Base-by-base conservation (phyloP, 805 yeast species). In the Danielia reshetovae region DNA sequence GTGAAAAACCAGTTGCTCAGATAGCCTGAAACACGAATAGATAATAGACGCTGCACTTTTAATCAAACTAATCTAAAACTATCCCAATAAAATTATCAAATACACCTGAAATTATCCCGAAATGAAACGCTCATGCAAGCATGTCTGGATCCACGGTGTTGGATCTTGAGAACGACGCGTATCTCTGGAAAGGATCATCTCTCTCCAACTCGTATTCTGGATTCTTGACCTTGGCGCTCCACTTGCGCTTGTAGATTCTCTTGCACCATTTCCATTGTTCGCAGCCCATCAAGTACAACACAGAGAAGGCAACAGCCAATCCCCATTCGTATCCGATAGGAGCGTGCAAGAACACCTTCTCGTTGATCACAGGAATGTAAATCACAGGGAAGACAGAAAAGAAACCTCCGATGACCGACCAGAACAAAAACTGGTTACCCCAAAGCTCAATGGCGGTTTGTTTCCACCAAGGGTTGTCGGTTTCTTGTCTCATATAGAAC, bases 121-220 rank as follows among this genome's bases (percentile, higher is more conserved):
- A 19, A 19, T 19, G 22, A 19, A n/a, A n/a, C n/a, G n/a, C 14
- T 33, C 31, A 47, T 11, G 40, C 28, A 24, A 47, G 31, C 32
- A 33, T 35, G 25, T 45, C 51, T 3, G 50, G 50, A 27, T 57
- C 65, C 42, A 59, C 44, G 4, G 83, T 76, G 41, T 70, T 70
- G 29, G 71, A 58, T 53, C 77, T 67, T 5, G 81, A 75, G 46
- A 75, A 75, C 3, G 80, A 68, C 14, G 81, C 73, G 51, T 77
- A 80, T 47, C 70, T 75, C 42, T 75, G 70, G 56, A 81, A 81
- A 24, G 85, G 82, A 52, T 76, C 74, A 42, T 62, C 68, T 54
- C 72, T 74, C 51, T 79, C 84, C 57, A 78, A 62, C 44, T 79
- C 86, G 34, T 71, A 65, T 49, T 79, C 84, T 12, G 85, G 85